These are phyloP conservation scores for Aspergillus sclerotiicarbonarius DNA, from an alignment of 495 filamentous ascomycete species.

Conservation along the genomic window DNA sequence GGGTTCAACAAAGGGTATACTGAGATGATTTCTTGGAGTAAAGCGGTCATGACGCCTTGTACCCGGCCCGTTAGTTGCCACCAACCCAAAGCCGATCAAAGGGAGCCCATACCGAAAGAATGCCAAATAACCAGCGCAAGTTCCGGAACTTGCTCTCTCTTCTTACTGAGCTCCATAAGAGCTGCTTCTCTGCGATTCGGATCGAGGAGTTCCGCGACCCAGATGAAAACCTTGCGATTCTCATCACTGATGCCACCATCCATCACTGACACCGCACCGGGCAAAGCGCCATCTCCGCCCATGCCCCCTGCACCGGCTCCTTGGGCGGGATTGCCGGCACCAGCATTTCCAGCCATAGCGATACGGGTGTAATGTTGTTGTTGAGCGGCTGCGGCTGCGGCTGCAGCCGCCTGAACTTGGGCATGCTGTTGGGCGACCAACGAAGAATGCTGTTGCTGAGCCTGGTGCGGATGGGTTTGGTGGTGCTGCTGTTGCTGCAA, in stretches of 20 bases:
- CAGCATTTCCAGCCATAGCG: conserved; percentile 56
- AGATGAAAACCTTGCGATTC: conserved; percentile 84
- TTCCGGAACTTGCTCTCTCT: conserved; percentile 96
- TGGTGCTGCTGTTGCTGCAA: conserved; percentile 64
- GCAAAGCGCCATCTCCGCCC: conserved; percentile 51
- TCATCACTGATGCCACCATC: conserved; percentile 76
- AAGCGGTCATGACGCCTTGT: conserved; percentile 93
- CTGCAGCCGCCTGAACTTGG: conserved; percentile 60
- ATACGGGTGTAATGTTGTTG: conserved; percentile 82
- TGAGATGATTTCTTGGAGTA: conserved; percentile 98
- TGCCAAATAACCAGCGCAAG: conserved; percentile 97
- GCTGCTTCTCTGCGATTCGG: conserved; percentile 84
- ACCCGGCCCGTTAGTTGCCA: conserved; percentile 22
- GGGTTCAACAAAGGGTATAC: conserved; percentile 97
- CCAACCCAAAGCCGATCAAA: conserved; percentile 15
- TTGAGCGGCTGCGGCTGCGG: conserved; percentile 63
- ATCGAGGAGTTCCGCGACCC: conserved; percentile 90
- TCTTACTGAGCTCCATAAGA: conserved; percentile 96
- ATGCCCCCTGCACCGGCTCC: conserved; percentile 44
- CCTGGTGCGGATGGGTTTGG: conserved; percentile 55
- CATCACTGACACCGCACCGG: conserved; percentile 46
- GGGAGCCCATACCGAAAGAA: conserved; percentile 76
- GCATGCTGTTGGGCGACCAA: conserved; percentile 55
- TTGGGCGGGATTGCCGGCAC: conserved; percentile 36
- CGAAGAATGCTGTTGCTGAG: conserved; percentile 48